Conservation (phyloP, 495 filamentous ascomycete species). For the Xylaria palmicola region DNA sequence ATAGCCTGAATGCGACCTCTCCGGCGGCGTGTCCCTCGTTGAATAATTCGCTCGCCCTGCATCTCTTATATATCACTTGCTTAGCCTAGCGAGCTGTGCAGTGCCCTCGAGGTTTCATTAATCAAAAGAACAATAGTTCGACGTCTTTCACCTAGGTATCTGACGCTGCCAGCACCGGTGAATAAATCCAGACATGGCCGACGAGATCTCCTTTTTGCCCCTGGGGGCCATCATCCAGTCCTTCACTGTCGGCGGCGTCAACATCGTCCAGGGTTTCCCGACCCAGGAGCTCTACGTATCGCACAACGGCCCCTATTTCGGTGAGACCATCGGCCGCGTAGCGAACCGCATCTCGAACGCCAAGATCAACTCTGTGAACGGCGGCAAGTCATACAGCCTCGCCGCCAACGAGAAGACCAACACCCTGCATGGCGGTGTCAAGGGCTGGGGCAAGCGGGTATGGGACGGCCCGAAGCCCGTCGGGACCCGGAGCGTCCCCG, state of each 20-base stretch:
- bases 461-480: conserved; percentile 75
- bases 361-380: conserved; percentile 69
- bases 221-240: conserved; percentile 87
- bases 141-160: too few species aligned
- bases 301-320: conserved; percentile 77
- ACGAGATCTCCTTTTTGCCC: conserved; percentile 67
- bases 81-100: not conserved
- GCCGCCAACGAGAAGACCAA: conserved; percentile 75
- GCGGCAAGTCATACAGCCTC: conserved; percentile 62
- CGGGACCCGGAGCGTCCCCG: conserved; percentile 41
- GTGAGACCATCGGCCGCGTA: conserved; percentile 89
- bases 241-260: conserved; percentile 69
- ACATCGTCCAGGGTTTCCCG: conserved; percentile 87
- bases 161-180: too few species aligned
- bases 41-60: not conserved
- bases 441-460: conserved; percentile 81
- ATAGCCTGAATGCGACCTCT: conserved; percentile 17
- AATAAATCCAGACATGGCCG: conserved; percentile 37
- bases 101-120: not conserved
- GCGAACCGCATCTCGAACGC: conserved; percentile 83
- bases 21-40: not conserved
- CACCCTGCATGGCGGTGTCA: conserved; percentile 74
- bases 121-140: too few species aligned
- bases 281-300: conserved; percentile 67
- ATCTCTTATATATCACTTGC: not conserved